These are phyloP conservation scores for Moesziomyces aphidis DNA, from an alignment of 1,284 basidiomycete genomes.

Conservation along the genomic window DNA sequence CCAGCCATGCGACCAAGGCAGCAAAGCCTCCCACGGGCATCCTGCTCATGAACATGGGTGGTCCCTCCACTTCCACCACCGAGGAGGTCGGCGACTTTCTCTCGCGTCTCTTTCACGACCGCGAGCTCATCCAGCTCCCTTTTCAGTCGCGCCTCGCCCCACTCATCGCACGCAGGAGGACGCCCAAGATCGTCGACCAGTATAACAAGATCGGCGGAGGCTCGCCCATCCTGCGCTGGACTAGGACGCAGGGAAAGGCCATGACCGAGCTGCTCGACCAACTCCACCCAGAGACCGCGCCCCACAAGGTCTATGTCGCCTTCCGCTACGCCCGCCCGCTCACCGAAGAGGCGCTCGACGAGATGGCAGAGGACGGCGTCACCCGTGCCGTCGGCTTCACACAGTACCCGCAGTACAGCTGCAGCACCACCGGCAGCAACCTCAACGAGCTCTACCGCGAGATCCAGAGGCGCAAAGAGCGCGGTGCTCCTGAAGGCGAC, in stretches of 20 bases:
- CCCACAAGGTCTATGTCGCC: constrained; percentile 90
- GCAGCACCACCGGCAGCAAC: constrained; percentile 96
- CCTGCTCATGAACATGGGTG: constrained; percentile 99
- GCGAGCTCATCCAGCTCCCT: constrained; percentile 92
- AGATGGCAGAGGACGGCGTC: constrained; percentile 92
- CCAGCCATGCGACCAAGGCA: constrained; percentile 22
- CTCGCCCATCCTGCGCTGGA: constrained; percentile 95
- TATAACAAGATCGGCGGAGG: constrained; percentile 96
- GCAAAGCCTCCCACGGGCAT: constrained; percentile 74
- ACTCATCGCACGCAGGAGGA: constrained; percentile 87
- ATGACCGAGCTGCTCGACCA: constrained; percentile 95
- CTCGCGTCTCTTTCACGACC: constrained; percentile 91
- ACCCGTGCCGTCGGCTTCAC: constrained; percentile 94
- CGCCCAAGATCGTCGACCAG: constrained; percentile 93
- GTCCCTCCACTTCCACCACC: constrained; percentile 77
- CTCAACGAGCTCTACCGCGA: constrained; percentile 87
- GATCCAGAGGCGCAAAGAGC: constrained; percentile 69
- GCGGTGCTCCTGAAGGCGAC: constrained; percentile 70
- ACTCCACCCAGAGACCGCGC: constrained; percentile 88
- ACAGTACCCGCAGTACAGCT: constrained; percentile 99
- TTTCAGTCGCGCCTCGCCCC: constrained; percentile 90
- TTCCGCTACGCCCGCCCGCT: constrained; percentile 81
- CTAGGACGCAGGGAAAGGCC: constrained; percentile 84
- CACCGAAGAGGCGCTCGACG: constrained; percentile 82
- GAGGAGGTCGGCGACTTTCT: constrained; percentile 76